These are phyloP conservation scores for Dillenia turbinata DNA, from an alignment of 164 flowering plant species.

Conservation along the genomic window DNA sequence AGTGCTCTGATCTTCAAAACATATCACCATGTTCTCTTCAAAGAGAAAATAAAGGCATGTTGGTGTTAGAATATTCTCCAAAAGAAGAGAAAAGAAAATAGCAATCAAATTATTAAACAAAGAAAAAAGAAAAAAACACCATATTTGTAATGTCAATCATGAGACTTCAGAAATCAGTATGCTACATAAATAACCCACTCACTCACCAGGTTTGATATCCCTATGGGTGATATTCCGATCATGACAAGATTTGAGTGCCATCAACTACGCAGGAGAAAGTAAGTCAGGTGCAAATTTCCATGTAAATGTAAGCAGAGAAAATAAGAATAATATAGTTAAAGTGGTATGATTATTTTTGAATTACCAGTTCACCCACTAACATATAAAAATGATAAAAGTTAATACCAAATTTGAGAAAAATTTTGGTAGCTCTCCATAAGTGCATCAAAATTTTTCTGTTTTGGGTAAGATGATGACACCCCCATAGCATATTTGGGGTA, in stretches of 20 bases:
- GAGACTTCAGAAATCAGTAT: too few relatives aligned
- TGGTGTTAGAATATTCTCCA: conserved; percentile 6
- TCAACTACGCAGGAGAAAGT: conserved; percentile 39
- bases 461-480: too few relatives aligned
- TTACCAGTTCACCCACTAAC: too few relatives aligned
- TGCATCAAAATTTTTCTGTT: too few relatives aligned
- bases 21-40: conserved; percentile 93
- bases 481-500: too few relatives aligned
- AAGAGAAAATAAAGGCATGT: conserved; percentile 10
- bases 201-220: conserved; percentile 98
- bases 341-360: too few relatives aligned
- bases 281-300: background rate
- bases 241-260: conserved; percentile 95
- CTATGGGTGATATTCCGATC: conserved; percentile 96
- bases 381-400: background rate
- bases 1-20: conserved; percentile 74
- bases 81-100: background rate
- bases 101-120: too few relatives aligned
- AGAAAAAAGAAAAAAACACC: too few relatives aligned
- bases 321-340: background rate
- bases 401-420: background rate
- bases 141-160: background rate
- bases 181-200: background rate
- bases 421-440: too few relatives aligned
- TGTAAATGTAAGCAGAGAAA: background rate